Evolutionary conservation across 1,284 basidiomycete genomes (phyloP), one percentile per base, ranked within the genome.

Genomic region (Golubevia pallescens): DNA sequence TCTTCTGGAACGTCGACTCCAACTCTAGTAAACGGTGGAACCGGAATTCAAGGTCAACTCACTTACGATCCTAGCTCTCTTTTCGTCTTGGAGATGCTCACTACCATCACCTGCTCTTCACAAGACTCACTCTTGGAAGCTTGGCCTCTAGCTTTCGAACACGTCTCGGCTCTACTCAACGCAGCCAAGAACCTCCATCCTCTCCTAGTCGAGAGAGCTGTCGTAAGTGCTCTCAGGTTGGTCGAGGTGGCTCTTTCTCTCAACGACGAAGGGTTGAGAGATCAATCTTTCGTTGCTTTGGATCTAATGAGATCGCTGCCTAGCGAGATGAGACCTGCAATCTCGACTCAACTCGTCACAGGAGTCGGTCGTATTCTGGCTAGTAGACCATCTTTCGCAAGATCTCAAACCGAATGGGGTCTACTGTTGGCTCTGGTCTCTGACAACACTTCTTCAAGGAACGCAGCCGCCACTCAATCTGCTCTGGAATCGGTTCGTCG

Each of bases 1-100:
- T 48, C 42, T 48, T 48, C 42, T 48, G 42, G 42, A 10, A 48
- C 42, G 8, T 48, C 42, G 42, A 48, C 42, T 16, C 42, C 42
- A 48, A 48, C 42, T 10, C 8, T 48, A 16, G 34, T 4, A 38
- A 10, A 10, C 10, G 34, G 34, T 5, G 34, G 34, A 38, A 10
- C 34, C 10, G 34, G 61, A 59, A 42, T 57, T 10, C 60, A 62
- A 48, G 51, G 63, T 34, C 28, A 51, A 57, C 58, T 78, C 52
- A 63, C 57, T 32, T 84, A 83, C 68, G 71, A 76, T 52, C 74
- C 81, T 3, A 61, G 69, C n/a, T 69, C 71, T 5, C 63, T 78
- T 16, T 84, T 81, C 63, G 61, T 76, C 13, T 65, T 84, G 24
- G 81, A 84, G 68, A 67, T 79, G 53, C 63, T 81, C 60, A 67